Percentiles rank a stretch among this genome's conserved stretches.
These are phyloP conservation scores for Cercis canadensis DNA, from an alignment of 306 rosid species.

Conservation along the genomic window DNA sequence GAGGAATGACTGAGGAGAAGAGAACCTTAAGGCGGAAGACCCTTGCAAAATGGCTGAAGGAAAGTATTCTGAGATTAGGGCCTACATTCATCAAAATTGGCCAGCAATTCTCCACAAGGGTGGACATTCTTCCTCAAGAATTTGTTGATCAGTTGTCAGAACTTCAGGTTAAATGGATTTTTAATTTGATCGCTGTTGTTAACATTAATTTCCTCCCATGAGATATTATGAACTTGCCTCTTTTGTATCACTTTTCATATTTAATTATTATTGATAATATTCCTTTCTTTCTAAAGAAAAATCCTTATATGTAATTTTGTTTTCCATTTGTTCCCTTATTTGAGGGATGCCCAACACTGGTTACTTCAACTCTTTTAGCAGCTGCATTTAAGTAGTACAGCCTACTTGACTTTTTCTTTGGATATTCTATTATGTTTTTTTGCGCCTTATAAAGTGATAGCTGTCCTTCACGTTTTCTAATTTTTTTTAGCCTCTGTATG, in stretches of 20 bases:
- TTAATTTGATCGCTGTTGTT: slow-evolving; percentile 25
- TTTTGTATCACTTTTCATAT: slow-evolving; percentile 19
- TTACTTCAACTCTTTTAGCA: too few species aligned
- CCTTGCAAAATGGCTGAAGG: slow-evolving; percentile 98
- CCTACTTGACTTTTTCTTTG: too few species aligned
- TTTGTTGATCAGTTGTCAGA: slow-evolving; percentile 96
- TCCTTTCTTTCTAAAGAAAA: not conserved
- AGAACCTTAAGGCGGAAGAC: slow-evolving; percentile 70
- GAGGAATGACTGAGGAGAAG: slow-evolving; percentile 92
- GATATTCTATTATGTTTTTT: too few species aligned
- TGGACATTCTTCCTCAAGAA: slow-evolving; percentile 97
- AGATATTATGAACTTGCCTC: slow-evolving; percentile 32
- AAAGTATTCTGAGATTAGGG: slow-evolving; percentile 93
- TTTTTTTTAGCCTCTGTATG: too few species aligned
- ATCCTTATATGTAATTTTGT: not conserved
- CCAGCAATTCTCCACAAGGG: slow-evolving; percentile 99
- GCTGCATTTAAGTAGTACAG: too few species aligned
- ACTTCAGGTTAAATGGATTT: slow-evolving; percentile 75
- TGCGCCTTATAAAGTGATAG: too few species aligned
- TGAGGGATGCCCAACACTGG: not conserved
- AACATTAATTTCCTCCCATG: slow-evolving; percentile 16
- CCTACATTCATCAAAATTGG: slow-evolving; percentile 99
- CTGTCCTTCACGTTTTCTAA: too few species aligned
- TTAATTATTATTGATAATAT: slow-evolving; percentile 7
- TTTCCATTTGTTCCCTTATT: slow-evolving; percentile 4